Conservation (phyloP, 2,329 filamentous ascomycete genomes). For the Colletotrichum navitas region DNA sequence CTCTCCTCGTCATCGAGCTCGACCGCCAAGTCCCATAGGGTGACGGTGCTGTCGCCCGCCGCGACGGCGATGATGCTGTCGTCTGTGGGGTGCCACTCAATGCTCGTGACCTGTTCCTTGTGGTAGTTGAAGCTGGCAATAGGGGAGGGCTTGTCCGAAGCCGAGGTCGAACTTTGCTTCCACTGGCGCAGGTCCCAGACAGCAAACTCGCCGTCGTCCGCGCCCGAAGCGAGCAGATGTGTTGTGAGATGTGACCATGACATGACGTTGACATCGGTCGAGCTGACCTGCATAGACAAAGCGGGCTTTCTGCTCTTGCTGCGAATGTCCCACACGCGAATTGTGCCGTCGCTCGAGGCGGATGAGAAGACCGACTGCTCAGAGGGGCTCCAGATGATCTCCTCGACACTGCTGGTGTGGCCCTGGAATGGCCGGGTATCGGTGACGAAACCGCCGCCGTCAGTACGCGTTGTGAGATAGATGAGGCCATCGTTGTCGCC, state of each 20-base stretch:
- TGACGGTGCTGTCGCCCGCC: slow-evolving; percentile 92
- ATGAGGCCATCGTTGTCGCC: slow-evolving; percentile 93
- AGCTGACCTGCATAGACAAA: slow-evolving; percentile 85
- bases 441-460: slow-evolving; percentile 90
- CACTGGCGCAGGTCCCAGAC: slow-evolving; percentile 97
- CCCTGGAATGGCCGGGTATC: slow-evolving; percentile 87
- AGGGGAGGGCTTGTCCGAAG: slow-evolving; percentile 72
- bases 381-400: slow-evolving; percentile 95
- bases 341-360: slow-evolving; percentile 91
- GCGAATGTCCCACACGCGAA: slow-evolving; percentile 95
- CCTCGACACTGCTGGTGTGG: slow-evolving; percentile 89
- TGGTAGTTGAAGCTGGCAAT: slow-evolving; percentile 97
- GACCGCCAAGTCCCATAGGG: slow-evolving; percentile 95
- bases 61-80: slow-evolving; percentile 95
- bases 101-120: slow-evolving; percentile 93
- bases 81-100: slow-evolving; percentile 98
- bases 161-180: slow-evolving; percentile 74
- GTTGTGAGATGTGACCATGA: slow-evolving; percentile 92
- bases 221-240: slow-evolving; percentile 91
- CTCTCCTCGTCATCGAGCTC: slow-evolving; percentile 98
- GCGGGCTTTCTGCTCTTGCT: slow-evolving; percentile 92
- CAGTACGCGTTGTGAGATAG: slow-evolving; percentile 86
- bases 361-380: slow-evolving; percentile 96
- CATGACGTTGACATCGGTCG: slow-evolving; percentile 93
- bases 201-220: slow-evolving; percentile 92